Conservation (phyloP, 176 grass and related monocot species). For the Luzula sylvatica region DNA sequence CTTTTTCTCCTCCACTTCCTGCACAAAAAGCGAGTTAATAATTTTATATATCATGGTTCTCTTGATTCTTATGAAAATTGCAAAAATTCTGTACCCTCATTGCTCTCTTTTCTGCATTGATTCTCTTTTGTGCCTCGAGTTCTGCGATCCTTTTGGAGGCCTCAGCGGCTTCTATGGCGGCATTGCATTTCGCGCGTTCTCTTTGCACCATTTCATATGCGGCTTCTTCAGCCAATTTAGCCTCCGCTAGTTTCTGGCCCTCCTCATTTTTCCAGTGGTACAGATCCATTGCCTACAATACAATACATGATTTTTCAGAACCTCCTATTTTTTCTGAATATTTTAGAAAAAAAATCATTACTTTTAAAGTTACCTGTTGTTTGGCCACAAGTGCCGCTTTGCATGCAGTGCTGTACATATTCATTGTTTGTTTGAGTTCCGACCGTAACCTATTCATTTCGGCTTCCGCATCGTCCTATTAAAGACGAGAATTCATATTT, state of each 20-base stretch:
- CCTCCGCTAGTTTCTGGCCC: constrained; percentile 5
- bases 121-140: constrained; percentile 25
- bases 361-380: constrained; percentile 24
- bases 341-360: background rate
- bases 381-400: constrained; percentile 30
- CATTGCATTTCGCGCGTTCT: constrained; percentile 26
- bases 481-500: background rate
- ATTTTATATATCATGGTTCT: too few species aligned
- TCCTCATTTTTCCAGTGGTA: constrained; percentile 27
- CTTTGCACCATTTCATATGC: constrained; percentile 23
- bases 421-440: constrained; percentile 39
- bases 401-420: constrained; percentile 38
- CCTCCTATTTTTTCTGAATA: background rate
- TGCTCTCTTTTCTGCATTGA: constrained; percentile 21
- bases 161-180: constrained; percentile 31
- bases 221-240: constrained; percentile 21
- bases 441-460: constrained; percentile 33
- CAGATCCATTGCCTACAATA: constrained; percentile 25
- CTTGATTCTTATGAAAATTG: too few species aligned
- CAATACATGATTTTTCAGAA: background rate
- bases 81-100: constrained; percentile 12
- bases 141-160: constrained; percentile 25
- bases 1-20: constrained; percentile 21
- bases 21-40: too few species aligned
- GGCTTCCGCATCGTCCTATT: constrained; percentile 27